Evolutionary conservation across 2,329 filamentous ascomycete species (phyloP), one percentile per base, ranked within the genome.

Genomic region (Triangularia verruculosa): DNA sequence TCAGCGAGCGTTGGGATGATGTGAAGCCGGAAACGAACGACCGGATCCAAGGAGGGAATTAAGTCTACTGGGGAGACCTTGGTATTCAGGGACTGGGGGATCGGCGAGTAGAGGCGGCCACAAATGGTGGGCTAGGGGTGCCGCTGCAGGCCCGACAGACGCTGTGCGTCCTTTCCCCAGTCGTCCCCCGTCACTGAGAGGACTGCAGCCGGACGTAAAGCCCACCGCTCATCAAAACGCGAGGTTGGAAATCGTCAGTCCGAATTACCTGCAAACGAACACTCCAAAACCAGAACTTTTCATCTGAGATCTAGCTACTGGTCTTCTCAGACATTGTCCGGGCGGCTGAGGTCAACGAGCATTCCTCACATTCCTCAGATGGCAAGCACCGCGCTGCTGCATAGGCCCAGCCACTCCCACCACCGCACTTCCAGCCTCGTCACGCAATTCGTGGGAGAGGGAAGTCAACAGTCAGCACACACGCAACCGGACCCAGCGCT

Each of bases 1-100:
- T 47, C 67, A 69, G 63, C 67, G 67, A 67, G 61, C 30, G 65
- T 66, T 30, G 57, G 57, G 22, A 12, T 7, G 51, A 25, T 34
- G n/a, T n/a, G 20, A 47, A 47, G 39, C 39, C 39, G n/a, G 47
- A 58, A 54, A 54, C 20, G 51, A 34, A 57, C 28, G 61, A 51
- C 39, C 51, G 47, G 52, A 57, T 57, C 57, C 61, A 61, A 22
- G 34, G 62, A 64, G 61, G 64, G 65, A 64, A 62, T 67, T 61
- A 60, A 66, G 60, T 57, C 61, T 58, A 55, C 53, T 43, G 30
- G 28, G 51, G 58, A 61, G 34, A 63, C 59, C 51, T 25, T 54
- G 51, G 51, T 60, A 61, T 64, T 65, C 64, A 63, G 62, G 60
- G 62, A 60, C 28, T 47, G 30, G 63, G 61, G 57, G 63, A 69